Base-by-base conservation (phyloP, 2,329 filamentous ascomycete species). In the Coniella lustricola region DNA sequence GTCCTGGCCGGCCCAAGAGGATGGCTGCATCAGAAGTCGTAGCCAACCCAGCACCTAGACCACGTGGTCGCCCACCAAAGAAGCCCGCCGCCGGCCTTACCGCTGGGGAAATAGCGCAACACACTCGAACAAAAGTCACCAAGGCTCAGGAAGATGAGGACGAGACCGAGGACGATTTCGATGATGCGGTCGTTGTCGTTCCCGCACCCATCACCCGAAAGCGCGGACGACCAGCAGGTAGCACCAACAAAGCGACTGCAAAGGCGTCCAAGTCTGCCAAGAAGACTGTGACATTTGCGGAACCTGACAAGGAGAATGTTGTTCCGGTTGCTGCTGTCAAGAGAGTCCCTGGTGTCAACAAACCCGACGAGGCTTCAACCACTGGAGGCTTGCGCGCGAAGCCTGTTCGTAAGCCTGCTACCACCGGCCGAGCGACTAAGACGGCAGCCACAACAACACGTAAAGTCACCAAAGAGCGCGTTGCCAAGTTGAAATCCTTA, bases 241-340 rank as follows among this genome's bases (percentile, higher is more conserved):
- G 60, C 35, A 57, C 65, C 20, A 67, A 64, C 17, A 62, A 64
- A 40, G 66, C 67, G 14, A 53, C 55, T 59, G 51, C 67, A 63
- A 32, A 65, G 51, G 48, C 64, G 52, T 48, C 66, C 54, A 76
- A 70, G 62, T 62, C 75, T 16, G 62, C 69, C 31, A 82, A 77
- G 67, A 84, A 82, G 67, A 73, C 70, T 3, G 80, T 84, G 57
- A 81, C 76, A 50, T 84, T 84, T 60, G 72, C 82, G 59, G 77
- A 79, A 56, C 76, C 77, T 3, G 79, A 82, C 60, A 84, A 84
- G 64, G 81, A 84, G 60, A 84, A 84, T 54, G 64, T 79, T 33
- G 61, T 69, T 17, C 77, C 76, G 13, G 17, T 41, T 32, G 42
- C 55, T 13, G 56, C 62, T 3, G 46, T 62, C 3, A 50, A 55